Evolutionary conservation across 2,329 filamentous ascomycete genomes (phyloP).

Genomic region (Fusarium sp.): DNA sequence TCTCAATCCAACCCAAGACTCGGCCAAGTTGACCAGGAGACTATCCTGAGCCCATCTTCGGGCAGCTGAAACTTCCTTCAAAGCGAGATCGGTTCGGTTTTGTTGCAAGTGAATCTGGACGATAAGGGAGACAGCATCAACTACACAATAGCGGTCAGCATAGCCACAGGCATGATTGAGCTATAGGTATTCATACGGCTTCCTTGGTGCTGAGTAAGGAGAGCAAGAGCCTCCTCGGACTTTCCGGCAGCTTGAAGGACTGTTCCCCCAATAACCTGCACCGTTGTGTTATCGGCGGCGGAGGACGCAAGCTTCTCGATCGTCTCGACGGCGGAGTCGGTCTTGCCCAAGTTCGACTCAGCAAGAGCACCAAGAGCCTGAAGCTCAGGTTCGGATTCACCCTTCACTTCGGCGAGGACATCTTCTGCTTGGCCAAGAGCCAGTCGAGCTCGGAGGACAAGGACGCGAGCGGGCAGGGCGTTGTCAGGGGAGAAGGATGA

Average conservation of each 20-base stretch:
- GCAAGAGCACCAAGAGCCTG: constrained; percentile 82
- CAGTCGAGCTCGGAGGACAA: constrained; percentile 84
- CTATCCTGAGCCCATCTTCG: constrained; percentile 96
- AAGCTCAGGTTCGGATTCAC: constrained; percentile 76
- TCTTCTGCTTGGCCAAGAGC: constrained; percentile 81
- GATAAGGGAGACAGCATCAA: constrained; percentile 84
- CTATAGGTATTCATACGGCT: constrained; percentile 70
- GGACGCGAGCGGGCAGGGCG: constrained; percentile 77
- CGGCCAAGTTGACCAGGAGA: constrained; percentile 90
- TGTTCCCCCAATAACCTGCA: constrained; percentile 85
- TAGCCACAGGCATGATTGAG: constrained; percentile 7
- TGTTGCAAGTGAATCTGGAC: constrained; percentile 93
- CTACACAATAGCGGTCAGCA: constrained; percentile 53
- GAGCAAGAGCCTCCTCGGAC: constrained; percentile 83
- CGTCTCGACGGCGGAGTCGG: constrained; percentile 69
- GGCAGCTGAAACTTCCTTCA: constrained; percentile 88
- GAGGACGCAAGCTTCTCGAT: constrained; percentile 75
- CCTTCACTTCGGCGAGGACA: constrained; percentile 76
- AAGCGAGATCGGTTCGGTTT: constrained; percentile 88
- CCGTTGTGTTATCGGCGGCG: constrained; percentile 77
- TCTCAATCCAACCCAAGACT: constrained; percentile 93
- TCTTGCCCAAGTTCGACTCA: constrained; percentile 69
- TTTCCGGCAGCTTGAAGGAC: constrained; percentile 83
- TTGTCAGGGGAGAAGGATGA: constrained; percentile 83
- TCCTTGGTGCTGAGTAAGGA: constrained; percentile 86